A percentile compares a stretch with the other conserved stretches of the same genome.
Conservation (phyloP, 371 early-diverging fungal species). For the Rhizopus sp. region DNA sequence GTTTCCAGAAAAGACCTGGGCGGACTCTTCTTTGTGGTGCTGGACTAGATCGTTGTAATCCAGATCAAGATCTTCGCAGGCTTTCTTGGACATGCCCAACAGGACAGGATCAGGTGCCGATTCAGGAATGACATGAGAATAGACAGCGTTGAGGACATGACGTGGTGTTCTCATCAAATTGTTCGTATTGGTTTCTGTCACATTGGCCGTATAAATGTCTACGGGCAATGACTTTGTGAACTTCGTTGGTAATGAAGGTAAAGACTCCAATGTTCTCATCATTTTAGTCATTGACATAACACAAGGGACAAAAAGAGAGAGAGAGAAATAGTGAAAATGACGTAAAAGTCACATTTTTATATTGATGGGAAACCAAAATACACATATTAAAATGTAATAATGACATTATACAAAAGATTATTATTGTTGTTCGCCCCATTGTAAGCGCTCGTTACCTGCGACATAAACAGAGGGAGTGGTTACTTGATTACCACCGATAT, state of each 20-base stretch:
- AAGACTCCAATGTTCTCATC: constrained; percentile 12
- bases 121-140: constrained; percentile 63
- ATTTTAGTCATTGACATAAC: constrained; percentile 12
- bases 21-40: constrained; percentile 25
- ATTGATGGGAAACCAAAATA: background rate
- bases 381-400: background rate
- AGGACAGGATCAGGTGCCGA: constrained; percentile 46
- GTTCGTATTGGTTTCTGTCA: constrained; percentile 17
- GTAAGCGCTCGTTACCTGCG: constrained; percentile 32
- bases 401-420: background rate
- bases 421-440: constrained; percentile 16
- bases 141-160: constrained; percentile 63
- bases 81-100: constrained; percentile 42
- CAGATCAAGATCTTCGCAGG: constrained; percentile 42
- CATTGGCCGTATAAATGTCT: constrained; percentile 31
- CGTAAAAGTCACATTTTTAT: background rate
- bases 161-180: constrained; percentile 43
- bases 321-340: background rate
- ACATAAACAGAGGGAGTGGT: constrained; percentile 29
- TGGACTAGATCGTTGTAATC: constrained; percentile 28
- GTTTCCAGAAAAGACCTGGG: constrained; percentile 49
- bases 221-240: constrained; percentile 38
- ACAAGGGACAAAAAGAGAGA: background rate
- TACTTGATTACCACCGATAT: constrained; percentile 19
- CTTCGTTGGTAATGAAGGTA: constrained; percentile 35